Evolutionary conservation across 768 basidiomycete genomes (phyloP), one percentile per base, ranked within the genome.

Genomic region (Xerocomus potaroensis): DNA sequence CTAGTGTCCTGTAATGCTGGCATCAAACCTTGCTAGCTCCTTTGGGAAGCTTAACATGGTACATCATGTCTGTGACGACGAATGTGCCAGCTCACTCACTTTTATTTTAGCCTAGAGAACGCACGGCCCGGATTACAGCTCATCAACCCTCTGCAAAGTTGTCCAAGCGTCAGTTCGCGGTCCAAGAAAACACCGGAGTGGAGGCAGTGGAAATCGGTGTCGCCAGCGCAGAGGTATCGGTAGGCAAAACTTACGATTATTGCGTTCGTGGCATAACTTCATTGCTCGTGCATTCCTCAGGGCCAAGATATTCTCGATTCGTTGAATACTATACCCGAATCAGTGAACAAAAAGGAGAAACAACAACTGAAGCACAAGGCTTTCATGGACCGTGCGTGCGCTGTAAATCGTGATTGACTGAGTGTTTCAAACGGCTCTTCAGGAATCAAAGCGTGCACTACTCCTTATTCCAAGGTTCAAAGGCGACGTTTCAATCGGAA

Each of bases 401-500:
- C 16, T 30, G 37, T 16, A 22, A 42, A 14, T 10, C n/a, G 3
- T 18, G 44, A 40, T 21, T 4, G 12, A 26, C n/a, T n/a, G n/a
- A n/a, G 10, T 41, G 21, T 27, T 45, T 32, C 38, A 44, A 55
- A 38, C 29, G 26, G 16, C 21, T 27, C 29, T n/a, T n/a, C 47
- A 81, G 80, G 71, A 7, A 64, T 89, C 36, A 78, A 75, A 48
- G 64, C 71, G 4, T 69, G 72, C 6, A 67, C 64, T 31, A 66
- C 72, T 1, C 79, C 80, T 16, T 81, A 84, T 59, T 89, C 87
- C 0, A 89, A 82, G 64, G 83, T 80, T 16, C 87, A 89, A 58
- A 70, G 67, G 35, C 78, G 86, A 19, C 79, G 87, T 24, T 57
- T 83, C 58, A 88, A 87, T 59, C 80, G 80, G 55, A 87, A 80